These are phyloP conservation scores for Colletotrichum chrysophilum DNA, from an alignment of 2,329 filamentous ascomycete genomes.

Conservation along the genomic window DNA sequence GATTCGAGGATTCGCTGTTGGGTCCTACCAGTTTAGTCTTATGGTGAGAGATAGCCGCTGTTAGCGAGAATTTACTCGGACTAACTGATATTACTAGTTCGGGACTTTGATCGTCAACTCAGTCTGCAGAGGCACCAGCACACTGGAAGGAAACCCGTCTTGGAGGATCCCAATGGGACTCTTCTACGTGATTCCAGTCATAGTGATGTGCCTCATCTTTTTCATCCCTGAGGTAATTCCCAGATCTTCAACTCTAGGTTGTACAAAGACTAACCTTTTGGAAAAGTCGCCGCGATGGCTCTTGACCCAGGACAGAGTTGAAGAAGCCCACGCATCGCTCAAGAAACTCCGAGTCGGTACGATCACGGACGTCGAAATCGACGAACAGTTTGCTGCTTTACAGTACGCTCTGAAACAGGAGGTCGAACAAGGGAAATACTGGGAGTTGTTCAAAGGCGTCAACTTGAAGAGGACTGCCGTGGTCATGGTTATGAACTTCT, in stretches of 20 bases:
- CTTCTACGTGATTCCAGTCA: slow-evolving; percentile 36
- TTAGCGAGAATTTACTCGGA: accelerated
- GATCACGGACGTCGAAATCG: slow-evolving; percentile 28
- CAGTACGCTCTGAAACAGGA: slow-evolving; percentile 4
- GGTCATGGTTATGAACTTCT: slow-evolving; percentile 25
- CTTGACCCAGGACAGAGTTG: slow-evolving; percentile 27
- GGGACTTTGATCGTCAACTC: slow-evolving; percentile 33
- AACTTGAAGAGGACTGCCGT: slow-evolving; percentile 31
- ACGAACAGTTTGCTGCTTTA: slow-evolving; percentile 23
- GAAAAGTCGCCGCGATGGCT: slow-evolving; percentile 34
- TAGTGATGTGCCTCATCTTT: slow-evolving; percentile 30
- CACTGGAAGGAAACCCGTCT: slow-evolving; percentile 30
- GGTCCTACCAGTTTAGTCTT: slow-evolving; percentile 38
- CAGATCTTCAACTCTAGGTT: background rate
- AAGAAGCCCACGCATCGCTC: slow-evolving; percentile 32
- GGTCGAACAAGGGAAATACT: slow-evolving; percentile 19
- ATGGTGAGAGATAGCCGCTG: slow-evolving; percentile 7
- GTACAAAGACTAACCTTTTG: background rate
- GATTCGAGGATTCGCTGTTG: slow-evolving; percentile 37
- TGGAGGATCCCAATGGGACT: slow-evolving; percentile 39
- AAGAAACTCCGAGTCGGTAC: slow-evolving; percentile 27
- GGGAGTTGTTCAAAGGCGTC: slow-evolving; percentile 29
- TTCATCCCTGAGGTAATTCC: slow-evolving; percentile 31
- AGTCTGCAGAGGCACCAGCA: slow-evolving; percentile 33
- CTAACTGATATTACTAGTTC: background rate